These are phyloP conservation scores for Penicillium herquei DNA, from an alignment of 495 filamentous ascomycete species.

Conservation along the genomic window DNA sequence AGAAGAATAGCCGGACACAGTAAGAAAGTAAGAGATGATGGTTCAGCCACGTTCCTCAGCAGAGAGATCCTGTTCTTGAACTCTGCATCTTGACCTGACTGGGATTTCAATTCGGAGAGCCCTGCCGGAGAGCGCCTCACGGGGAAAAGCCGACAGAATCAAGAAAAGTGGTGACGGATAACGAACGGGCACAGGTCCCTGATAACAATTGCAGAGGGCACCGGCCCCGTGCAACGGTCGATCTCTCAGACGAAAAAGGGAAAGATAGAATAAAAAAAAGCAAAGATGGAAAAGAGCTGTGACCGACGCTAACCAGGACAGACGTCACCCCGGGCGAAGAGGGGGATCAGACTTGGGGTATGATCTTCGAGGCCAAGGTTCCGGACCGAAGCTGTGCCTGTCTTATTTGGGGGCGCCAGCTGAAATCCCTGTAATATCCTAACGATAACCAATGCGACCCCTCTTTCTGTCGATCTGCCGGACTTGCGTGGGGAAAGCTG, in stretches of 20 bases:
- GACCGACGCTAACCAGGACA: conserved; percentile 23
- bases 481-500: conserved; percentile 41
- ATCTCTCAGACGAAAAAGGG: conserved; percentile 10
- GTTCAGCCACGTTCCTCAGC: conserved; percentile 48
- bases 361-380: conserved; percentile 26
- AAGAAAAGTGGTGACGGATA: conserved; percentile 5
- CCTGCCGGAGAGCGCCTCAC: conserved; percentile 47
- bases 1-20: conserved; percentile 36
- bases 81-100: conserved; percentile 52
- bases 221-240: conserved; percentile 35
- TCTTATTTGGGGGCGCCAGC: conserved; percentile 22
- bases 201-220: conserved; percentile 42
- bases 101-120: conserved; percentile 45
- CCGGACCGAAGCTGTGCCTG: conserved; percentile 12
- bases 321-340: conserved; percentile 22
- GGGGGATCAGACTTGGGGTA: conserved; percentile 10
- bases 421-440: conserved; percentile 15
- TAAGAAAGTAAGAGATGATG: conserved; percentile 26
- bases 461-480: conserved; percentile 38
- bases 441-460: conserved; percentile 29
- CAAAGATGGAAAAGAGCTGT: not conserved
- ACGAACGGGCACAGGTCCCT: conserved; percentile 24
- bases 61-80: conserved; percentile 44
- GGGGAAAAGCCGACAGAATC: conserved; percentile 16
- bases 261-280: not conserved